Conservation (phyloP, 2,329 filamentous ascomycete genomes). For the Exophiala calicioides region DNA sequence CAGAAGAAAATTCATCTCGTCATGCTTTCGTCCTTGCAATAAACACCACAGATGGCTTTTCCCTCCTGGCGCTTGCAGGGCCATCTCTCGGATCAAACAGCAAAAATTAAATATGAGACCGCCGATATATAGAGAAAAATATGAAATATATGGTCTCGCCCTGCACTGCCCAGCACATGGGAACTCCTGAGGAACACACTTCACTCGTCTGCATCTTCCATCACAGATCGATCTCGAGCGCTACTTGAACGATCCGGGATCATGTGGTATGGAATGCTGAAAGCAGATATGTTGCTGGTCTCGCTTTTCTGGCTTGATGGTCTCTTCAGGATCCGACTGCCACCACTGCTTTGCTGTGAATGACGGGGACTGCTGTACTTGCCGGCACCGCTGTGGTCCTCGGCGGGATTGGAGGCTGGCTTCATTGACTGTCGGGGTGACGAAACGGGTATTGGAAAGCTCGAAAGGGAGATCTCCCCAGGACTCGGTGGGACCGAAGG, state of each 20-base stretch:
- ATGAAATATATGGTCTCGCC: too few relatives aligned
- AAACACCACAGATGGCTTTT: too few relatives aligned
- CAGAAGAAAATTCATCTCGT: too few relatives aligned
- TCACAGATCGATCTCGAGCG: slow-evolving; percentile 21
- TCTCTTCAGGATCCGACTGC: slow-evolving; percentile 14
- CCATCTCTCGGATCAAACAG: too few relatives aligned
- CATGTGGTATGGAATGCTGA: slow-evolving; percentile 29
- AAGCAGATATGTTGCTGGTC: slow-evolving; percentile 21
- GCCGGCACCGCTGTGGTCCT: background rate
- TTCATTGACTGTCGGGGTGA: slow-evolving; percentile 15
- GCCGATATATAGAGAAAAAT: too few relatives aligned
- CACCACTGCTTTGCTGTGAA: slow-evolving; percentile 11
- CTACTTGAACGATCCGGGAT: slow-evolving; percentile 30
- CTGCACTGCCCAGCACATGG: too few relatives aligned
- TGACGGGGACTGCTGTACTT: slow-evolving; percentile 2
- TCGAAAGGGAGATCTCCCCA: slow-evolving; percentile 25
- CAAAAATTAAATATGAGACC: too few relatives aligned
- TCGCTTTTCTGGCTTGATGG: slow-evolving; percentile 20
- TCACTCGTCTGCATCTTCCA: slow-evolving; percentile 13
- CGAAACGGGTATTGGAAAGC: slow-evolving; percentile 24
- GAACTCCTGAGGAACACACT: too few relatives aligned
- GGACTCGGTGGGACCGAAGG: slow-evolving; percentile 21
- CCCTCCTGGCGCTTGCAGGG: too few relatives aligned
- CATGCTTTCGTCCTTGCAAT: too few relatives aligned
- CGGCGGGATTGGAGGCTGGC: background rate